Conservation (phyloP, 2,329 filamentous ascomycete genomes). For the Apiospora pterosperma region DNA sequence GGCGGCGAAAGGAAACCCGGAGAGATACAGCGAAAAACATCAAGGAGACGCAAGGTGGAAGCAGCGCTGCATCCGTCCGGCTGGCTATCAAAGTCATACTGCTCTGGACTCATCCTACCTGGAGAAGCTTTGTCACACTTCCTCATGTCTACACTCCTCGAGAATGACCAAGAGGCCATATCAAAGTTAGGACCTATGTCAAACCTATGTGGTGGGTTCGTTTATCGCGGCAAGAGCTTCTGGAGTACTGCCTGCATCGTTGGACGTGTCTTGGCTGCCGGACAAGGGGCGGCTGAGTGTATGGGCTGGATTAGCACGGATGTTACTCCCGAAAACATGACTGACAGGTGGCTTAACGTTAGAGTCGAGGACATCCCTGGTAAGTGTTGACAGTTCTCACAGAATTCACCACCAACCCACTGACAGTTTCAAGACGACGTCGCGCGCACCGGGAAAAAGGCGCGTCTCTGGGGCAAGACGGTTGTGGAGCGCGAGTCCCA, state of each 20-base stretch:
- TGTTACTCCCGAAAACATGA: constrained; percentile 47
- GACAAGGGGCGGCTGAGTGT: constrained; percentile 59
- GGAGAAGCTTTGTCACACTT: constrained; percentile 61
- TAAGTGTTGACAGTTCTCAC: constrained; percentile 28
- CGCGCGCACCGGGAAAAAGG: constrained; percentile 48
- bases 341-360: constrained; percentile 58
- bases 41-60: constrained; percentile 51
- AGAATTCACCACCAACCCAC: constrained; percentile 16
- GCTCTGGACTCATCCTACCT: constrained; percentile 62
- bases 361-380: constrained; percentile 51
- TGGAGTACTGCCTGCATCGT: constrained; percentile 67
- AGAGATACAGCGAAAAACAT: constrained; percentile 30
- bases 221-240: constrained; percentile 62
- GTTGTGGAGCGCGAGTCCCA: constrained; percentile 57
- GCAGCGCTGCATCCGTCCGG: constrained; percentile 57
- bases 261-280: constrained; percentile 61
- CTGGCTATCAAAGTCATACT: constrained; percentile 66
- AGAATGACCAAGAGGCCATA: constrained; percentile 60
- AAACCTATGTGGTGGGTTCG: constrained; percentile 62
- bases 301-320: constrained; percentile 68
- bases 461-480: constrained; percentile 59
- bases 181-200: constrained; percentile 56
- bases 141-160: constrained; percentile 62
- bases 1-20: constrained; percentile 23
- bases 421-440: constrained; percentile 39